Evolutionary conservation across 2,329 filamentous ascomycete species (phyloP).

Genomic region (Epichloe elymi): DNA sequence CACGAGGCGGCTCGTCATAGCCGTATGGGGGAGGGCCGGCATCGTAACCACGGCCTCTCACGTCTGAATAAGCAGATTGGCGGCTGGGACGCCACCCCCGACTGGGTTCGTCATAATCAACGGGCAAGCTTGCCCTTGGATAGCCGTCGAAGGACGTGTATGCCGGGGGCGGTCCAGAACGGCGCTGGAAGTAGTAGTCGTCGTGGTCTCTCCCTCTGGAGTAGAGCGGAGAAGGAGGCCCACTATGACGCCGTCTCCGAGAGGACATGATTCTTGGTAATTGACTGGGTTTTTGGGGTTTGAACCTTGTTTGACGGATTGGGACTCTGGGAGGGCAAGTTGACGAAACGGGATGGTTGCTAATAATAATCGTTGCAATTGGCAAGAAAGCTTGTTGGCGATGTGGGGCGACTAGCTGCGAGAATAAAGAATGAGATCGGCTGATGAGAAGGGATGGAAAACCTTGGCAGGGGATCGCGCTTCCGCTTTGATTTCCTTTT

Average conservation of each 20-base stretch:
- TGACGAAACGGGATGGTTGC: not conserved
- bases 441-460: not conserved
- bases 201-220: not conserved
- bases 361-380: not conserved
- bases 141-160: not conserved
- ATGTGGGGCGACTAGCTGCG: not conserved
- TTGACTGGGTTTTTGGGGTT: no score
- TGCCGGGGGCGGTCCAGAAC: not conserved
- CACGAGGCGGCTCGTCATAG: not conserved
- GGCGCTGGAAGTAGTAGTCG: not conserved
- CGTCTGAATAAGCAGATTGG: not conserved
- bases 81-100: not conserved
- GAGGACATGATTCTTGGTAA: not conserved
- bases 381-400: not conserved
- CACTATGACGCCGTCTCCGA: conserved; percentile 2
- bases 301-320: not conserved
- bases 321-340: not conserved
- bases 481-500: no score
- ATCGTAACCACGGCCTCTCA: not conserved
- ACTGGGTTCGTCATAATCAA: not conserved
- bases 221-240: not conserved
- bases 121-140: not conserved
- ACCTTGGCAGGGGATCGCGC: not conserved
- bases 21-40: not conserved
- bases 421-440: not conserved